phyloP scores from a whole-genome alignment of 169 alveolate species.

The Plasmodium chabaudi region DNA sequence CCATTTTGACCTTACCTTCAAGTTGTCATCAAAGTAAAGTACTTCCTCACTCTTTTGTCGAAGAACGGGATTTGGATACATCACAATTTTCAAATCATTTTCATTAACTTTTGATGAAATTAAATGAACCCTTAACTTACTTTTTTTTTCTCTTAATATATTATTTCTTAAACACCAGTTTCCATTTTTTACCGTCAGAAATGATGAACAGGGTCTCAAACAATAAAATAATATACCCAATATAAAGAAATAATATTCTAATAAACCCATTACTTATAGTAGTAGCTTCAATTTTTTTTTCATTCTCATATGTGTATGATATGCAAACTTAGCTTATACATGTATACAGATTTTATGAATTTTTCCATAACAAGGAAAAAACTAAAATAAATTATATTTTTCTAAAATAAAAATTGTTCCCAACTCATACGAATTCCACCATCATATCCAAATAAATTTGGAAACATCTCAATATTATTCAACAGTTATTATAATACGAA shows the following conservation, averaged over 20 bases:
- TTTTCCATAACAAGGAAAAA: too few species aligned
- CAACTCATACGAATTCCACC: too few species aligned
- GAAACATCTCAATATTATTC: too few species aligned
- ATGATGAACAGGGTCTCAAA: constrained; percentile 8
- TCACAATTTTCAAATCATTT: constrained; percentile 19
- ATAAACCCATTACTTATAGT: constrained; percentile 5
- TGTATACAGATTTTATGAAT: too few species aligned
- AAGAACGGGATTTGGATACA: constrained; percentile 46
- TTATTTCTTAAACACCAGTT: constrained; percentile 6
- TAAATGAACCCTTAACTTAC: neutral
- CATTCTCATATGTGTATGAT: too few species aligned
- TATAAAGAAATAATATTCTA: constrained; percentile 7
- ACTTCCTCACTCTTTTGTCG: constrained; percentile 41
- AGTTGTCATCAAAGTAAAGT: constrained; percentile 36
- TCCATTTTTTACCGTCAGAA: neutral
- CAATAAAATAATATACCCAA: neutral
- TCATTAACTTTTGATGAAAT: constrained; percentile 13
- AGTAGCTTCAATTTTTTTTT: too few species aligned
- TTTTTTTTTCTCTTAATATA: constrained; percentile 7
- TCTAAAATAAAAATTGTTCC: too few species aligned
- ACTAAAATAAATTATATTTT: too few species aligned
- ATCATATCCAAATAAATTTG: too few species aligned
- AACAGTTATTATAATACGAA: too few species aligned
- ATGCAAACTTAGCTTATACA: too few species aligned
- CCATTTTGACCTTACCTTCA: constrained; percentile 9